Conservation (phyloP, 768 basidiomycete genomes). For the Amanita fuliginea region DNA sequence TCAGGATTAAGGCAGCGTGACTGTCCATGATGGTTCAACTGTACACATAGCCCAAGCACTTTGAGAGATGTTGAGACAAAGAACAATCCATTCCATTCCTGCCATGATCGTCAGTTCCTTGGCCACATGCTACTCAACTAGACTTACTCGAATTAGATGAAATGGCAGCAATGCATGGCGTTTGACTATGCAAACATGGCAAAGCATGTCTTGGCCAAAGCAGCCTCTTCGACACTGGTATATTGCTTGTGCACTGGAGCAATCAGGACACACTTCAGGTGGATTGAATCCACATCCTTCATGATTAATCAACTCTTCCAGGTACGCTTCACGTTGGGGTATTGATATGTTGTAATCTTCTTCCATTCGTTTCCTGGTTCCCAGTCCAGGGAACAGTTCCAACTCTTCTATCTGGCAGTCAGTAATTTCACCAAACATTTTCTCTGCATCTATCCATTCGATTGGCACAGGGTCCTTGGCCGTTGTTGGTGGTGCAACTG, state of each 20-base stretch:
- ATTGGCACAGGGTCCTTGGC: too few species aligned
- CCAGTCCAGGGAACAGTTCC: not conserved
- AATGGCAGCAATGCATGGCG: constrained; percentile 3
- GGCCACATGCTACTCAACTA: not conserved
- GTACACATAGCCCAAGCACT: constrained; percentile 10
- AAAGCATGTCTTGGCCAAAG: not conserved
- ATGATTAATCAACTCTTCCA: constrained; percentile 9
- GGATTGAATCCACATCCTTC: constrained; percentile 5
- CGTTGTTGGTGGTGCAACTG: too few species aligned
- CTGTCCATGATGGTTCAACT: constrained; percentile 6
- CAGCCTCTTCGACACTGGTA: constrained; percentile 7
- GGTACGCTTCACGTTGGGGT: constrained; percentile 4
- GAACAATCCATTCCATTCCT: constrained; percentile 1
- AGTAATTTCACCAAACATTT: too few species aligned
- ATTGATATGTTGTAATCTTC: not conserved
- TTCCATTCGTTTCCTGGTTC: not conserved
- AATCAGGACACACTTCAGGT: not conserved
- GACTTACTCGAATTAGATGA: constrained; percentile 7
- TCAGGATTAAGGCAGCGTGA: not conserved
- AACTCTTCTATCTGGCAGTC: not conserved
- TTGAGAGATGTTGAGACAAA: constrained; percentile 4
- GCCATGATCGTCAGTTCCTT: not conserved
- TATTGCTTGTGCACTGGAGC: not conserved
- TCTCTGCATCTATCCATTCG: too few species aligned
- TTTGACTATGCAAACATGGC: constrained; percentile 3